Percentiles rank a stretch among this genome's conserved stretches.
Evolutionary conservation across 139 green algal genomes (phyloP).

Genomic region (Raphidocelis subcapitata): DNA sequence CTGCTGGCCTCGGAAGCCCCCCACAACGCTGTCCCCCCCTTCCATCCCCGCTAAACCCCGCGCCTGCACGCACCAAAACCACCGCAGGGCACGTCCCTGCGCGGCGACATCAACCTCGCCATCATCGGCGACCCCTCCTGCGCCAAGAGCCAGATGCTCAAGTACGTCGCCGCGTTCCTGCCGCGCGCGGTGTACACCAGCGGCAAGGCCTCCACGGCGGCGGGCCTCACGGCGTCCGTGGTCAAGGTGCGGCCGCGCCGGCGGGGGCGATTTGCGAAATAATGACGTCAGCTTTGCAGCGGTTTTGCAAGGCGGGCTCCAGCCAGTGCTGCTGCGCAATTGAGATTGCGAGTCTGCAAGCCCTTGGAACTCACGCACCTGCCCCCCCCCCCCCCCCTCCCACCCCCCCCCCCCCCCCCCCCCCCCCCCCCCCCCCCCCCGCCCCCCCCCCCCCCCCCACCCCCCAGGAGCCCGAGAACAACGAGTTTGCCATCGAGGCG

Average conservation of each 20-base stretch:
- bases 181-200: conserved; percentile 95
- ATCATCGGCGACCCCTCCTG: conserved; percentile 96
- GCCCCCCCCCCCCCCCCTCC: no score
- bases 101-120: conserved; percentile 99
- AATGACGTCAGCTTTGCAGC: no score
- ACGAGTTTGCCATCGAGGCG: conserved; percentile 98
- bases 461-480: conserved; percentile 78
- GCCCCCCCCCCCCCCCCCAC: background rate
- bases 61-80: no score
- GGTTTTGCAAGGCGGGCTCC: no score
- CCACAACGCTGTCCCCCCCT: no score
- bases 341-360: no score
- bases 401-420: background rate
- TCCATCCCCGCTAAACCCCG: no score
- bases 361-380: no score
- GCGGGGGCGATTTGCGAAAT: no score
- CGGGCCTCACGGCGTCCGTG: conserved; percentile 95
- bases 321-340: no score
- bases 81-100: conserved; percentile 82
- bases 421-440: background rate
- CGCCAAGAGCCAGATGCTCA: conserved; percentile 92
- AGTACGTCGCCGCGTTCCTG: conserved; percentile 89
- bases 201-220: conserved; percentile 94
- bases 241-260: conserved; percentile 83
- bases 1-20: no score